Evolutionary conservation across 306 rosid genomes (phyloP), one percentile per base, ranked within the genome.

Genomic region (Rosa rugosa): DNA sequence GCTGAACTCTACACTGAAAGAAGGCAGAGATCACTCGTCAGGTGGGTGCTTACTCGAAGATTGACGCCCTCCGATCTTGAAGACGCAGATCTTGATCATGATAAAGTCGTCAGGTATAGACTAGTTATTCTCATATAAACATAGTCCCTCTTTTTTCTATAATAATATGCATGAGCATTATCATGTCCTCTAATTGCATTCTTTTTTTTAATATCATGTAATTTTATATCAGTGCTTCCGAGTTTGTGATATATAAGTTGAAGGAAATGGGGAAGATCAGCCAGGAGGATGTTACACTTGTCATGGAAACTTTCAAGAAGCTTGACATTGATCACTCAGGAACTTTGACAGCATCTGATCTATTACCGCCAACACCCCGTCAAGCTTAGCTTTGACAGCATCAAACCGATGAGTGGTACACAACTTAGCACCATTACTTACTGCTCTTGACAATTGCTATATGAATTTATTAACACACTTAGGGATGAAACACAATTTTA

Each of bases 241-340:
- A 94, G 86, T 92, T 92, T 80, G 82, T 86, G 44, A 23, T 94
- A 3, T 90, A 92, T 81, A 90, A 92, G 89, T 86, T 92, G 82
- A 90, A 94, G 89, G 97, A 92, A 85, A 94, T 90, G 97, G 93
- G 89, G 71, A 94, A 88, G 87, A 92, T 92, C 70, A 79, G 49
- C 72, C 79, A 83, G 65, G 87, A 92, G 75, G 94, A 94, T 78
- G 77, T 94, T 64, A 80, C 88, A 78, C 31, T 40, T 65, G 71
- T 90, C 79, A 82, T 89, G 87, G 97, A 92, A 67, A 77, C 80
- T 5, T 92, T 92, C 87, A 82, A 81, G 71, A 80, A 84, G 72
- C 85, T 87, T 73, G 97, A 92, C 75, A 68, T 25, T 74, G 97
- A 90, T 89, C 77, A 83, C 31, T 90, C 97, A 45, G 97, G 97